Conservation (phyloP, 2,329 filamentous ascomycete genomes). For the Monilinia laxa region DNA sequence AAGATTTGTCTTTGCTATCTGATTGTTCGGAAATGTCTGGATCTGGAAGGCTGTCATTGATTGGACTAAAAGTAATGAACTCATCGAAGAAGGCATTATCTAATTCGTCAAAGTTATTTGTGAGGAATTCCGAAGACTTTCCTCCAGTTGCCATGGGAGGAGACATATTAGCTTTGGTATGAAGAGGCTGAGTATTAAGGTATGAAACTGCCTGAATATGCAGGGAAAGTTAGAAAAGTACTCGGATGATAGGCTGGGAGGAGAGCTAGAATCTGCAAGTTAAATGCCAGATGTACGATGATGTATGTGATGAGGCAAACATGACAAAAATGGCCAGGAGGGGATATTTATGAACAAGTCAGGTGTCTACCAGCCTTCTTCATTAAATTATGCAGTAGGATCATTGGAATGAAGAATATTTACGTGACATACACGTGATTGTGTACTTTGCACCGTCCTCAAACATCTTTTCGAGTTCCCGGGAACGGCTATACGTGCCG, state of each 20-base stretch:
- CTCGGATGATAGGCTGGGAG: slow-evolving; percentile 19
- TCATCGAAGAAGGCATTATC: slow-evolving; percentile 63
- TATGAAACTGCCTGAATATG: slow-evolving; percentile 23
- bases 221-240: slow-evolving; percentile 23
- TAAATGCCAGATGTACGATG: slow-evolving; percentile 31
- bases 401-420: slow-evolving; percentile 29
- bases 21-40: slow-evolving; percentile 50
- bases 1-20: slow-evolving; percentile 42
- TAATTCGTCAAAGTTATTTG: slow-evolving; percentile 50
- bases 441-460: slow-evolving; percentile 21
- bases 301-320: slow-evolving; percentile 28
- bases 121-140: slow-evolving; percentile 53
- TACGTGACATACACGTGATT: slow-evolving; percentile 22
- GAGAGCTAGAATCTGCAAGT: slow-evolving; percentile 26
- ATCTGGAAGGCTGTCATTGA: slow-evolving; percentile 50
- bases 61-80: slow-evolving; percentile 58
- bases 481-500: slow-evolving; percentile 19
- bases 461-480: slow-evolving; percentile 26
- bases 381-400: slow-evolving; percentile 30
- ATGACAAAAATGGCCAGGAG: slow-evolving; percentile 32
- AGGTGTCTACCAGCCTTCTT: slow-evolving; percentile 35
- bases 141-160: slow-evolving; percentile 37
- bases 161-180: slow-evolving; percentile 32
- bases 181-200: slow-evolving; percentile 19
- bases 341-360: slow-evolving; percentile 37